Percentiles rank a stretch among this genome's conserved stretches.
phyloP scores from a whole-genome alignment of 495 filamentous ascomycete genomes.

The Beverwykella pulmonaria region DNA sequence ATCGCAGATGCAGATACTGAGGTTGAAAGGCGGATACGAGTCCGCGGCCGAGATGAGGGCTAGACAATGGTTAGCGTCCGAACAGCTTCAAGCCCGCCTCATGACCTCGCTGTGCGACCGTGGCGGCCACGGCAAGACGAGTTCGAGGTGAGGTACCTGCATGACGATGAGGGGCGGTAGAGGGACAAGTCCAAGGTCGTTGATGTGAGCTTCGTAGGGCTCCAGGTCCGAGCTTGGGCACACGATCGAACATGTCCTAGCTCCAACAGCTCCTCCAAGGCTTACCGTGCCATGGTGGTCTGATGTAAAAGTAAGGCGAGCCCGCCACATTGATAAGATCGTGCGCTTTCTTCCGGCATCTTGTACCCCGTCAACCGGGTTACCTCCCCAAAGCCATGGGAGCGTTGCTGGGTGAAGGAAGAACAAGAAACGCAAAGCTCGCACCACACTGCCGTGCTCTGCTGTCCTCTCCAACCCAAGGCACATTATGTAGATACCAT shows the following conservation, averaged over 20 bases:
- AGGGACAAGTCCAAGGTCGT: constrained; percentile 3
- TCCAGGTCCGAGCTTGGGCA: constrained; percentile 3
- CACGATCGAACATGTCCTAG: not conserved
- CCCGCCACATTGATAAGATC: no score
- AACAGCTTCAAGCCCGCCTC: constrained; percentile 6
- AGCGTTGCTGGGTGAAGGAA: not conserved
- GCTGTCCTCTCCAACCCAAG: no score
- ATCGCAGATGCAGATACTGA: constrained; percentile 12
- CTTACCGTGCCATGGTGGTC: not conserved
- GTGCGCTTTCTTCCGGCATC: no score
- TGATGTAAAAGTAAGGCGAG: not conserved
- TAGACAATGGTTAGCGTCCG: constrained; percentile 3
- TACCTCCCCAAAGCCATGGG: not conserved
- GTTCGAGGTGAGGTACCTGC: constrained; percentile 22
- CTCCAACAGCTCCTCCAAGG: not conserved
- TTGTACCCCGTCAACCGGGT: no score
- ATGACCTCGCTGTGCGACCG: constrained; percentile 11
- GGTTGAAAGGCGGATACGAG: not conserved
- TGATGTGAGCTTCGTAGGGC: constrained; percentile 28
- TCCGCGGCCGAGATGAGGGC: constrained; percentile 30
- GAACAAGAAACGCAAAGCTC: no score
- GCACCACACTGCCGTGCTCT: no score
- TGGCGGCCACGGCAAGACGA: not conserved
- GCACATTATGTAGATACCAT: not conserved
- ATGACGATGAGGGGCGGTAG: constrained; percentile 9